Base-by-base conservation (phyloP, 148 eudicot species). In the Camellia japonica region DNA sequence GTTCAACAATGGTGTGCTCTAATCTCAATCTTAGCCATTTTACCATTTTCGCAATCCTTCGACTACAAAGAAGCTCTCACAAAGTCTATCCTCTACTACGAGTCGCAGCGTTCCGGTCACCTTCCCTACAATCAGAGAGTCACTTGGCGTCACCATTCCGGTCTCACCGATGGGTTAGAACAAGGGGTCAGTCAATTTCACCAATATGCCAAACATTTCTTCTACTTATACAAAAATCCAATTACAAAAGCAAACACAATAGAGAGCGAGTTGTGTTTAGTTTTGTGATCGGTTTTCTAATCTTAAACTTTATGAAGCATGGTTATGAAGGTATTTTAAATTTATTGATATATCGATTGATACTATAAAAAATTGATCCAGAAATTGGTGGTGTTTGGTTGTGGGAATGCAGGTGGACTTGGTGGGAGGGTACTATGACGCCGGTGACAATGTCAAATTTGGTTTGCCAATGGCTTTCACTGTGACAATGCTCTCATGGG, bases 401-500 rank as follows among this genome's bases (percentile, higher is more conserved):
- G 30, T 23, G 30, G 30, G 30, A 23, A 20, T 6, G 81, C 75
- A 92, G 96, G 93, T 89, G 86, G 90, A 90, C 78, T 86, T 92
- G 86, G 92, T 90, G 1, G 93, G 96, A 82, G 96, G 96, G 62
- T 92, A 92, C 69, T 92, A 90, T 10, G 96, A 92, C 62, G 93
- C 96, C 1, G 96, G 97, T 41, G 94, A 91, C 68, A 85, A 92
- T 66, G 94, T 92, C 6, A 92, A 92, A 83, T 90, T 92, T 78
- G 94, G 97, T 11, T 86, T 90, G 0, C 97, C 97, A 16, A 92
- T 92, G 97, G 97, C 94, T 0, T 91, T 84, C 69, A 87, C 91
- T 4, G 82, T 91, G 11, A 91, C 94, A 13, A 86, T 93, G 94
- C 58, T 93, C 42, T 84, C 97, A 2, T 93, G 94, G 94, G 86